Conservation (phyloP, 441 rosid genomes). For the Adansonia gregorii region DNA sequence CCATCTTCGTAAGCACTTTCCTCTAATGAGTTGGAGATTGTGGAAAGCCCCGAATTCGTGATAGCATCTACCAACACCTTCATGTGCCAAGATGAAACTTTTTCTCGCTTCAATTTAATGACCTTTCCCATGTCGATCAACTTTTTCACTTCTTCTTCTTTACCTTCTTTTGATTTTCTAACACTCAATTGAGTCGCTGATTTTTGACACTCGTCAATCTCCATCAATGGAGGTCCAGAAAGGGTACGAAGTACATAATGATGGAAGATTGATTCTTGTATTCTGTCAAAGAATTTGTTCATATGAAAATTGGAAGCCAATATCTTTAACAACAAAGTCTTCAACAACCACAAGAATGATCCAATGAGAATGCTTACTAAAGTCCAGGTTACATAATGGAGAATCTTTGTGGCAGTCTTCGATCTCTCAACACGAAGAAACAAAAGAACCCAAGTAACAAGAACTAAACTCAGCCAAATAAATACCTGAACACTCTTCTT, state of each 20-base stretch:
- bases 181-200: conserved; percentile 60
- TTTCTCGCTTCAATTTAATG: conserved; percentile 75
- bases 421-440: conserved; percentile 50
- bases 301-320: conserved; percentile 87
- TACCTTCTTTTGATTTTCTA: conserved; percentile 49
- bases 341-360: conserved; percentile 66
- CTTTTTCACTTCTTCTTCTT: conserved; percentile 47
- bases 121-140: conserved; percentile 76
- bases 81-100: conserved; percentile 93
- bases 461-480: conserved; percentile 70
- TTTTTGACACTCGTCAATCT: conserved; percentile 54
- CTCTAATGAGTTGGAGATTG: conserved; percentile 72
- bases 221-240: conserved; percentile 75
- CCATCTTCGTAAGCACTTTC: conserved; percentile 39
- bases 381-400: conserved; percentile 62
- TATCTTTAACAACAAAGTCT: conserved; percentile 69
- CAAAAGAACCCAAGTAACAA: conserved; percentile 65
- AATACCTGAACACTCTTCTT: conserved; percentile 82
- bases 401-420: conserved; percentile 44
- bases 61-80: conserved; percentile 83
- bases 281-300: conserved; percentile 77
- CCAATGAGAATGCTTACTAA: conserved; percentile 64
- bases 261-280: conserved; percentile 84
- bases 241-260: conserved; percentile 80
- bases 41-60: conserved; percentile 64